Conservation (phyloP, 495 filamentous ascomycete species). For the Physcia stellaris region DNA sequence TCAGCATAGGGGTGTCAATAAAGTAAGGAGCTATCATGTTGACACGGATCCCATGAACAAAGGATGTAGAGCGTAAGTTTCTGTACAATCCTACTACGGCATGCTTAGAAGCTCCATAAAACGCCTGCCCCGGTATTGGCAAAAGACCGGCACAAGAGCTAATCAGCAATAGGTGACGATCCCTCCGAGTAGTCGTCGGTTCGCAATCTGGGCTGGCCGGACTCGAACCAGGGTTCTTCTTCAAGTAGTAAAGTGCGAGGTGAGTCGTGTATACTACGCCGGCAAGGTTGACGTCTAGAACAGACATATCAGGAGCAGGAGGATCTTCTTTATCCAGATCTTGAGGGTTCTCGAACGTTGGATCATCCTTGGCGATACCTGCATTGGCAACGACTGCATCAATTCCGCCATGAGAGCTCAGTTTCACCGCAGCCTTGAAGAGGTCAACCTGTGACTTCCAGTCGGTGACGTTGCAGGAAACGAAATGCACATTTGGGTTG, state of each 20-base stretch:
- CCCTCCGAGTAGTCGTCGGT: constrained; percentile 9
- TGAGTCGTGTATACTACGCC: constrained; percentile 52
- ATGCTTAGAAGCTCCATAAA: constrained; percentile 51
- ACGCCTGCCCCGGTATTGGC: constrained; percentile 18
- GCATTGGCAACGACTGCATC: constrained; percentile 53
- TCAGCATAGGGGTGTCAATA: constrained; percentile 47
- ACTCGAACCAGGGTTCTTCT: constrained; percentile 14
- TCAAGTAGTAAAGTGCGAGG: constrained; percentile 35
- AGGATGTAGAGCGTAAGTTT: constrained; percentile 33
- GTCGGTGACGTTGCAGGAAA: constrained; percentile 41
- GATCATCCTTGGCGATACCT: constrained; percentile 32
- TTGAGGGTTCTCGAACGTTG: constrained; percentile 8
- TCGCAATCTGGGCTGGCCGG: constrained; percentile 11
- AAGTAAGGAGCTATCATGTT: constrained; percentile 55
- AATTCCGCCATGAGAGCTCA: constrained; percentile 40
- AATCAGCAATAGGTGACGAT: constrained; percentile 18
- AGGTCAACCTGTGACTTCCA: constrained; percentile 48
- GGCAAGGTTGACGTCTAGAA: constrained; percentile 45
- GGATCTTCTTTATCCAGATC: constrained; percentile 27
- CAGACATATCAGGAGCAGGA: constrained; percentile 36
- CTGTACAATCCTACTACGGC: constrained; percentile 51
- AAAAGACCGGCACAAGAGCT: constrained; percentile 16
- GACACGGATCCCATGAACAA: constrained; percentile 35
- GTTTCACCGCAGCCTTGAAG: constrained; percentile 37
- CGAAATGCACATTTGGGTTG: constrained; percentile 31